A percentile compares a stretch with the other conserved stretches of the same genome.
Evolutionary conservation across 208 protist species (phyloP).

Genomic region (Crithidia brevicula): DNA sequence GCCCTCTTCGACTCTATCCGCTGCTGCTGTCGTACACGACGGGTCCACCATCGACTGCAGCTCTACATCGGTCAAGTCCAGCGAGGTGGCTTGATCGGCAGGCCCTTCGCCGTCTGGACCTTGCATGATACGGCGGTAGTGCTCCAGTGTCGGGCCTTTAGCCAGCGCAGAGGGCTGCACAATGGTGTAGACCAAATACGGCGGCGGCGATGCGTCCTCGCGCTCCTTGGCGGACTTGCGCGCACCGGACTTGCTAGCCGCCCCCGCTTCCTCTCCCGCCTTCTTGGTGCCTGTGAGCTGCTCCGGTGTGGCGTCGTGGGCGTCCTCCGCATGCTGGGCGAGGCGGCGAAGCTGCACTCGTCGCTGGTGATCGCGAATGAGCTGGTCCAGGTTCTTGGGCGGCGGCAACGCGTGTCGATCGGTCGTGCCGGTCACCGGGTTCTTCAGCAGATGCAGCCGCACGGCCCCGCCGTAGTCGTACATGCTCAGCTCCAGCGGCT

Average conservation of each 20-base stretch:
- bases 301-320: no score
- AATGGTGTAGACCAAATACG: conserved; percentile 35
- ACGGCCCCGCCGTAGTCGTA: conserved; percentile 62
- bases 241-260: background rate
- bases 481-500: conserved; percentile 35
- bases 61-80: conserved; percentile 13
- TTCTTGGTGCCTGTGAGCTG: no score
- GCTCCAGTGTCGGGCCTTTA: conserved; percentile 33
- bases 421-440: conserved; percentile 22
- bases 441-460: conserved; percentile 34
- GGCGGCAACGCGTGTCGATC: conserved; percentile 45
- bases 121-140: conserved; percentile 31
- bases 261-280: no score
- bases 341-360: conserved; percentile 25
- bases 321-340: background rate
- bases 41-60: conserved; percentile 11
- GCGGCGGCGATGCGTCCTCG: conserved; percentile 8
- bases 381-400: conserved; percentile 35
- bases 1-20: background rate
- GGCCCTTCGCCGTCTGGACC: background rate
- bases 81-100: background rate
- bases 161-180: conserved; percentile 34
- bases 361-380: conserved; percentile 30
- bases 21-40: background rate
- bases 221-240: conserved; percentile 13